These are phyloP conservation scores for Brasenia schreberi DNA, from an alignment of 164 flowering plant genomes.

Conservation along the genomic window DNA sequence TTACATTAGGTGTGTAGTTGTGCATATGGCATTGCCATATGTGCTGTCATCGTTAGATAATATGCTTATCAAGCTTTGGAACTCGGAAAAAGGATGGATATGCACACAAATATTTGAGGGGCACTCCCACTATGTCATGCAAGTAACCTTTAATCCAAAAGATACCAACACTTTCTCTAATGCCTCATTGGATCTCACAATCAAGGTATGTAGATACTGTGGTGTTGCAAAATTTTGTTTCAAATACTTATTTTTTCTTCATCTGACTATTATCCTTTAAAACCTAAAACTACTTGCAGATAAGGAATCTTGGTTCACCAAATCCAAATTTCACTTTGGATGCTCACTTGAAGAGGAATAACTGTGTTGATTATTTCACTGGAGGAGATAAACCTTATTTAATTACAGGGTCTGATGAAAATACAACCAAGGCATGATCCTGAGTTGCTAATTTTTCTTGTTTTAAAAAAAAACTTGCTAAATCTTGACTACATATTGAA, in stretches of 20 bases:
- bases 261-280: not conserved
- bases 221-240: not conserved
- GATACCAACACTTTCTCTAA: slow-evolving; percentile 94
- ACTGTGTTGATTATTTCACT: slow-evolving; percentile 89
- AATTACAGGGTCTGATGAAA: slow-evolving; percentile 95
- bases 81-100: slow-evolving; percentile 34
- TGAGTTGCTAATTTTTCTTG: too few relatives aligned
- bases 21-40: slow-evolving; percentile 30
- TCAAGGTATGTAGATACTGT: slow-evolving; percentile 42
- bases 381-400: slow-evolving; percentile 87
- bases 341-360: slow-evolving; percentile 92
- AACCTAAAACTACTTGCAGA: slow-evolving; percentile 40
- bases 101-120: slow-evolving; percentile 68
- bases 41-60: slow-evolving; percentile 34
- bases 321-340: slow-evolving; percentile 82
- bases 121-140: slow-evolving; percentile 97
- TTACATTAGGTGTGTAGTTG: slow-evolving; percentile 22
- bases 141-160: slow-evolving; percentile 89
- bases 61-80: slow-evolving; percentile 34
- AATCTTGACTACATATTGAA: too few relatives aligned
- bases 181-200: slow-evolving; percentile 93
- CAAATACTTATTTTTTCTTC: not conserved
- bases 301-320: slow-evolving; percentile 93
- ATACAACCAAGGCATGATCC: slow-evolving; percentile 71
- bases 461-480: too few relatives aligned